Evolutionary conservation across 2,329 filamentous ascomycete species (phyloP).

Genomic region (Paramyrothecium sp.): DNA sequence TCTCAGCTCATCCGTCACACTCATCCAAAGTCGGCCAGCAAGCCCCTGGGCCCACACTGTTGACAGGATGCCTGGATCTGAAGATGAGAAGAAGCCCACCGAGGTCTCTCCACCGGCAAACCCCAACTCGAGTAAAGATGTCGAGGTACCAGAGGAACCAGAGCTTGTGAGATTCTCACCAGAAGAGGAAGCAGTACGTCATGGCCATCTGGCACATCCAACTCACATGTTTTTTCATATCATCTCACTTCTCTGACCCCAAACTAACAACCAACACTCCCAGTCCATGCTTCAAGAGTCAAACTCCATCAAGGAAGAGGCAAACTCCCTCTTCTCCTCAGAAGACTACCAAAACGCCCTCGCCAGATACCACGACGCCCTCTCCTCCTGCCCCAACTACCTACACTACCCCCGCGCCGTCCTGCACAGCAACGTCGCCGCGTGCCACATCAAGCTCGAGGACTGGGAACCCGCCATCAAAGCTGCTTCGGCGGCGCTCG

Average conservation of each 20-base stretch:
- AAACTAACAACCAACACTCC: not conserved
- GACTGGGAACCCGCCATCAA: conserved; percentile 84
- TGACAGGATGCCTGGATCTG: not conserved
- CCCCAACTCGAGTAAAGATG: not conserved
- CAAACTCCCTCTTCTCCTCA: conserved; percentile 76
- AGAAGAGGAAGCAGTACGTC: conserved; percentile 55
- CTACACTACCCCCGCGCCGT: conserved; percentile 87
- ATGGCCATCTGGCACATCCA: not conserved
- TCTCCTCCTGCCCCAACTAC: conserved; percentile 77
- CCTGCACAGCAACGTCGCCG: conserved; percentile 83
- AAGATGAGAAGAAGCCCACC: not conserved
- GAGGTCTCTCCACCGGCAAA: not conserved
- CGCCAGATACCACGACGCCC: conserved; percentile 76
- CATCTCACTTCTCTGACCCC: not conserved
- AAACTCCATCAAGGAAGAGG: conserved; percentile 68
- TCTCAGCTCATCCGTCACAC: no score
- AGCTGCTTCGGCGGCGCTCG: conserved; percentile 69
- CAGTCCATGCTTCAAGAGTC: conserved; percentile 70
- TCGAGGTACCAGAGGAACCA: conserved; percentile 16
- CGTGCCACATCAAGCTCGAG: conserved; percentile 80
- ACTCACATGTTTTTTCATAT: not conserved
- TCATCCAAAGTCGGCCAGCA: no score
- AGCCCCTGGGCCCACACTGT: not conserved
- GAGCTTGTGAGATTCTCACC: conserved; percentile 42
- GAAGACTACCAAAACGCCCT: conserved; percentile 76